Conservation (phyloP, 2,329 filamentous ascomycete species). For the Rhinocladiella mackenziei region DNA sequence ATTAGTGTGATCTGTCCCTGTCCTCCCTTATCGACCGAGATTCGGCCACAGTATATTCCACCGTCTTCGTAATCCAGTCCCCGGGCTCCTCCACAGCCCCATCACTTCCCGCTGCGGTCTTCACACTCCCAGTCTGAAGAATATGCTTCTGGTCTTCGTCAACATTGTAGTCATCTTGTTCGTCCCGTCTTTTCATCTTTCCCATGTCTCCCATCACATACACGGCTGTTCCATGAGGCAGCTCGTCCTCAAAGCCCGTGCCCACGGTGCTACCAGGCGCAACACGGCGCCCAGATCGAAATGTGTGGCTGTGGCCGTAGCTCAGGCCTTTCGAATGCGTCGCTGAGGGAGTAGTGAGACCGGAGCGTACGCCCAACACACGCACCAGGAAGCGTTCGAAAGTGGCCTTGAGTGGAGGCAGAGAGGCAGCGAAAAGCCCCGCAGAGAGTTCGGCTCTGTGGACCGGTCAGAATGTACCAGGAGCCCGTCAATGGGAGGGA, state of each 20-base stretch:
- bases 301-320: not conserved
- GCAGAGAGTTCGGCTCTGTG: constrained; percentile 6
- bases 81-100: not conserved
- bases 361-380: not conserved
- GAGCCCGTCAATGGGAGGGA: not conserved
- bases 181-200: not conserved
- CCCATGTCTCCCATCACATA: constrained; percentile 5
- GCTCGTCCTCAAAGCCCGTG: constrained; percentile 2
- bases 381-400: constrained; percentile 6
- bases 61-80: constrained; percentile 9
- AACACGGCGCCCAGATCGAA: not conserved
- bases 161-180: not conserved
- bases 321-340: not conserved
- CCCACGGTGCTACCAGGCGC: not conserved
- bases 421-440: constrained; percentile 6
- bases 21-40: not conserved
- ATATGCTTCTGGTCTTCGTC: constrained; percentile 12
- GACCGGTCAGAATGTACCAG: not conserved
- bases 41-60: constrained; percentile 5
- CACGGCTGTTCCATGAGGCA: not conserved
- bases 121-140: constrained; percentile 3
- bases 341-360: constrained; percentile 5
- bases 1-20: no score
- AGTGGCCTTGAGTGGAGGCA: constrained; percentile 6
- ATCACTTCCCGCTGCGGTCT: constrained; percentile 2